A percentile compares a stretch with the other conserved stretches of the same genome.
These are phyloP conservation scores for Arachnomyces sp. DNA, from an alignment of 2,329 filamentous ascomycete genomes.

Conservation along the genomic window DNA sequence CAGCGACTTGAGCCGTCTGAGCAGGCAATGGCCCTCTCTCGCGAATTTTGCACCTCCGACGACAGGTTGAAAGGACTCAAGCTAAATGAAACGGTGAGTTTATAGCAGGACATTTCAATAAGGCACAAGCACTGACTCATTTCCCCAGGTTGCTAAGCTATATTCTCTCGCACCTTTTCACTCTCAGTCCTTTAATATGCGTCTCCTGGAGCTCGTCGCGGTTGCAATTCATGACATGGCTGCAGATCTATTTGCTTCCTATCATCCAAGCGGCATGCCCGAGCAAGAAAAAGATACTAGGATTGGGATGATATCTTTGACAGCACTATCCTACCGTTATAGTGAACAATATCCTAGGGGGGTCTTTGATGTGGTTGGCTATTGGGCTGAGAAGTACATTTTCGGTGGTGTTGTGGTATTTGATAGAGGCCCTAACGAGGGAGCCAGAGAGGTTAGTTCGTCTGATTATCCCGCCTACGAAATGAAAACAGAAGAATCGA, in stretches of 20 bases:
- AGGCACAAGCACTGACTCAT: not conserved
- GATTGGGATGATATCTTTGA: not conserved
- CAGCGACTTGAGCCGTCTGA: not conserved
- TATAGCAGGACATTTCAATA: not conserved
- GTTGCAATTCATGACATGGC: slow-evolving; percentile 3
- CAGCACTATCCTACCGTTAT: not conserved
- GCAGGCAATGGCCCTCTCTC: not conserved
- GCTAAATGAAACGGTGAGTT: not conserved
- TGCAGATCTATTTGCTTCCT: not conserved
- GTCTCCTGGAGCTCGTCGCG: slow-evolving; percentile 3
- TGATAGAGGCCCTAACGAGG: slow-evolving; percentile 2
- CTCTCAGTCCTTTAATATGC: slow-evolving; percentile 2
- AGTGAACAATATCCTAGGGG: not conserved
- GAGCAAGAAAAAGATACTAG: not conserved
- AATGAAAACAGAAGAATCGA: too few species aligned
- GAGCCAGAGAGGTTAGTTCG: slow-evolving; percentile 1
- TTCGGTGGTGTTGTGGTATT: slow-evolving; percentile 5
- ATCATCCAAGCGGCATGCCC: slow-evolving; percentile 2
- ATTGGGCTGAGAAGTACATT: slow-evolving; percentile 4
- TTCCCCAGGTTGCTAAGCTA: slow-evolving; percentile 1
- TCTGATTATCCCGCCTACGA: too few species aligned
- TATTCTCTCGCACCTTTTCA: not conserved
- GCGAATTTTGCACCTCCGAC: not conserved
- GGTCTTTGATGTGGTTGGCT: slow-evolving; percentile 1
- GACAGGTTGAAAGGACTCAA: slow-evolving; percentile 1